Percentiles rank a stretch among this genome's conserved stretches.
phyloP scores from a whole-genome alignment of 257 asterid genomes.

The Plantago elongata region DNA sequence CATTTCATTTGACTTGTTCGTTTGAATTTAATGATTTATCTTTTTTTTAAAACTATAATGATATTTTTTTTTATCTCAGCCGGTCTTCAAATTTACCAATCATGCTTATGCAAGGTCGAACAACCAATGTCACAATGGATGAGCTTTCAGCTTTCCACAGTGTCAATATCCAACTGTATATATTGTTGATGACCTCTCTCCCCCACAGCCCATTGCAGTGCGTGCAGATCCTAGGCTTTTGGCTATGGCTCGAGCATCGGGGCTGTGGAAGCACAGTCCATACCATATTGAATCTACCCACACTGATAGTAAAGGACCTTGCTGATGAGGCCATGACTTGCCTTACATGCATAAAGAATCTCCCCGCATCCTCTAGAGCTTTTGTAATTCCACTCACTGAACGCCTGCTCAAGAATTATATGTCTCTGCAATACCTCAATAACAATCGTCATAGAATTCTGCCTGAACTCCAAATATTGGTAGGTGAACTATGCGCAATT shows the following conservation, averaged over 20 bases:
- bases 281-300: slow-evolving; percentile 37
- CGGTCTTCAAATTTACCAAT: slow-evolving; percentile 17
- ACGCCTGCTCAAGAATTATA: slow-evolving; percentile 27
- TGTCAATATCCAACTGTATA: slow-evolving; percentile 45
- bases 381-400: slow-evolving; percentile 51
- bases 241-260: slow-evolving; percentile 62
- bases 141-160: slow-evolving; percentile 41
- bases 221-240: slow-evolving; percentile 47
- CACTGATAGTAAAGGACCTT: slow-evolving; percentile 33
- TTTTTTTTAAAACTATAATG: too few relatives aligned
- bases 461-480: slow-evolving; percentile 28
- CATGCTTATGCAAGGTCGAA: too few relatives aligned
- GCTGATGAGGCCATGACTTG: slow-evolving; percentile 62
- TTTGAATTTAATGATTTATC: too few relatives aligned
- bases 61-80: slow-evolving; percentile 5
- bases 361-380: slow-evolving; percentile 20
- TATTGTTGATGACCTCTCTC: slow-evolving; percentile 42
- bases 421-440: slow-evolving; percentile 36
- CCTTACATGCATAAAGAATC: slow-evolving; percentile 34
- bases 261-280: slow-evolving; percentile 28
- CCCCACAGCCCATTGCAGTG: slow-evolving; percentile 44
- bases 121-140: slow-evolving; percentile 19
- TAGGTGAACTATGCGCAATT: slow-evolving; percentile 39
- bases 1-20: too few relatives aligned
- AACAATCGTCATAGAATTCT: slow-evolving; percentile 22